A percentile compares a stretch with the other conserved stretches of the same genome.
phyloP scores from a whole-genome alignment of 768 basidiomycete genomes.

The Leccinum pellstonianum region DNA sequence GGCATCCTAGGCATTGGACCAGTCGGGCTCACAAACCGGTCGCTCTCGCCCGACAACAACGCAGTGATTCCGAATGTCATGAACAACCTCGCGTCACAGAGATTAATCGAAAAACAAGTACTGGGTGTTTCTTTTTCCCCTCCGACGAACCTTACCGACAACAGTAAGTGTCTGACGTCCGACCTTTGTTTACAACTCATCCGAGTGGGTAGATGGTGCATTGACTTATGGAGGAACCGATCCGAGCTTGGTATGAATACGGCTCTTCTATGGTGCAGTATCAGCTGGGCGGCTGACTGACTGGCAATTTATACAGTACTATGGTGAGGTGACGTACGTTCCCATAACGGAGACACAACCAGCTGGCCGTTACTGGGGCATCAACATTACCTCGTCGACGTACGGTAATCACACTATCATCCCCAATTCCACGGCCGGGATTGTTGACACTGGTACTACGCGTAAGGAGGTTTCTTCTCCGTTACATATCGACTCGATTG shows the following conservation, averaged over 20 bases:
- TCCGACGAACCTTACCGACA: conserved; percentile 4
- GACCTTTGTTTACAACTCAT: conserved; percentile 3
- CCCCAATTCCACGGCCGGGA: not conserved
- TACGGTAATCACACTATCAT: conserved; percentile 19
- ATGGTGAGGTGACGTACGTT: conserved; percentile 23
- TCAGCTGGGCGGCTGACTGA: not conserved
- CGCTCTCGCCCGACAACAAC: not conserved
- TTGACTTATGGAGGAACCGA: not conserved
- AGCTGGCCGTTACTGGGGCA: conserved; percentile 29
- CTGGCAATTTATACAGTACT: conserved; percentile 11
- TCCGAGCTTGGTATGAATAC: not conserved
- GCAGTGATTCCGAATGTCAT: conserved; percentile 19
- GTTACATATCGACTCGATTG: not conserved
- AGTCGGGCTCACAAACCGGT: not conserved
- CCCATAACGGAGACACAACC: conserved; percentile 29
- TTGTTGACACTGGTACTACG: not conserved
- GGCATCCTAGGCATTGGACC: conserved; percentile 28
- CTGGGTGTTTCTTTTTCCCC: conserved; percentile 22
- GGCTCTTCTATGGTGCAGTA: not conserved
- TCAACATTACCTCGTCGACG: conserved; percentile 22
- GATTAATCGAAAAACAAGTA: conserved; percentile 12
- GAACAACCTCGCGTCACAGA: conserved; percentile 19
- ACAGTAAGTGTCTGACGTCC: conserved; percentile 5
- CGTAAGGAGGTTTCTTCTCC: not conserved
- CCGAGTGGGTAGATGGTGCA: conserved; percentile 9